Evolutionary conservation across 139 green algal genomes (phyloP).

Genomic region (Desmodesmus armatus): DNA sequence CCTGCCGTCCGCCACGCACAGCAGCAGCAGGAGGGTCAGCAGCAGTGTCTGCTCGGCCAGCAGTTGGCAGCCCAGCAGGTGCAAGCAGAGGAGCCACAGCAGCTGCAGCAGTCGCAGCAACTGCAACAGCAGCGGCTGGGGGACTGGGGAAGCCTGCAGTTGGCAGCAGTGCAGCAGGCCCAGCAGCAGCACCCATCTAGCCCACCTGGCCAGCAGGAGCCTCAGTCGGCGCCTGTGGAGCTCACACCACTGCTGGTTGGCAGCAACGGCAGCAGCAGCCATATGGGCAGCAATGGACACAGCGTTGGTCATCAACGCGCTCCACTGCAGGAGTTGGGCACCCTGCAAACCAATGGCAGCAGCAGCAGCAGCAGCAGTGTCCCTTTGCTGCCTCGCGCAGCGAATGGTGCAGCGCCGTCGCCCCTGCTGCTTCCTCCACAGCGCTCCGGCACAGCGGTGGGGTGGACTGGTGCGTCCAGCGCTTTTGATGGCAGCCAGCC

Average conservation of each 20-base stretch:
- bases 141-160: too few species aligned
- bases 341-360: too few species aligned
- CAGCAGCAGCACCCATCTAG: neutral
- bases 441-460: too few species aligned
- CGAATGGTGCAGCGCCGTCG: too few species aligned
- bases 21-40: neutral
- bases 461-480: too few species aligned
- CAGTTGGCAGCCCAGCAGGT: neutral
- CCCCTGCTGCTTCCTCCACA: too few species aligned
- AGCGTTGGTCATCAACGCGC: conserved; percentile 2
- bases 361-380: conserved; percentile 10
- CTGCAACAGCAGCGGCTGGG: neutral
- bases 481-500: too few species aligned
- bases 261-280: neutral
- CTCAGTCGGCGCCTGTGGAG: neutral
- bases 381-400: too few species aligned
- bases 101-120: neutral
- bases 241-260: neutral
- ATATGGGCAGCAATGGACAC: conserved; percentile 9
- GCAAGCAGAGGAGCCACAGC: neutral
- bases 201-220: neutral
- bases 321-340: too few species aligned
- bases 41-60: neutral
- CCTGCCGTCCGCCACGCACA: neutral
- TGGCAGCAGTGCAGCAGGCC: neutral